Percentiles rank a stretch among this genome's conserved stretches.
Evolutionary conservation across 2,329 filamentous ascomycete species (phyloP).

Genomic region (Helotiales sp.): DNA sequence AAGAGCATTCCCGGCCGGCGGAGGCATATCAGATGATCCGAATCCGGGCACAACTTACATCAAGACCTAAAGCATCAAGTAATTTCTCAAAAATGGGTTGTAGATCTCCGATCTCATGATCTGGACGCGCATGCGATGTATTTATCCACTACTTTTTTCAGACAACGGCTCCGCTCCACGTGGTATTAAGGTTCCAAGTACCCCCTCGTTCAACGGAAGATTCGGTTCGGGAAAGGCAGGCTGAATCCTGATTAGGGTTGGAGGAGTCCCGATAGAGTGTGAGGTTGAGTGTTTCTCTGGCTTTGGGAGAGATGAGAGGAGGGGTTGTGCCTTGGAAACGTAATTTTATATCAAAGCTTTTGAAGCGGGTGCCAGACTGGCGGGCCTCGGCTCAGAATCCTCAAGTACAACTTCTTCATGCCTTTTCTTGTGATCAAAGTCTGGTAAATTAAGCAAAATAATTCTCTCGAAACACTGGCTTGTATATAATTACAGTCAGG

Average conservation of each 20-base stretch:
- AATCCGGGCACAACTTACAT: background rate
- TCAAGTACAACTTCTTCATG: background rate
- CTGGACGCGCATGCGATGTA: background rate
- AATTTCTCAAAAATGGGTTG: background rate
- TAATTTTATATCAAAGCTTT: background rate
- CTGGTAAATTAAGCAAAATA: background rate
- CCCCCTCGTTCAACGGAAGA: conserved; percentile 4
- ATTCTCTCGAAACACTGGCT: background rate
- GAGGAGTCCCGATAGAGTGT: background rate
- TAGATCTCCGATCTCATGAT: conserved; percentile 5
- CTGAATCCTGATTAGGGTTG: background rate
- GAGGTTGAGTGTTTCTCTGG: background rate
- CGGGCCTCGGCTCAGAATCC: background rate
- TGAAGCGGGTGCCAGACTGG: background rate
- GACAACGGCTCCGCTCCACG: conserved; percentile 1
- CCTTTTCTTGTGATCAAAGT: background rate
- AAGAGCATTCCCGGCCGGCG: background rate
- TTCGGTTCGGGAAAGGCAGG: background rate
- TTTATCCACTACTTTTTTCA: background rate
- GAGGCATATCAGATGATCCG: conserved; percentile 1
- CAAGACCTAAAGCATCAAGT: background rate
- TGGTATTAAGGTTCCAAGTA: conserved; percentile 6
- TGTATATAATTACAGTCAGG: background rate
- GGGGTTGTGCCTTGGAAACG: background rate
- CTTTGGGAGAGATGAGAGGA: background rate